Evolutionary conservation across 106 monocot species (phyloP), one percentile per base, ranked within the genome.

Genomic region (Dendrobium officinale): DNA sequence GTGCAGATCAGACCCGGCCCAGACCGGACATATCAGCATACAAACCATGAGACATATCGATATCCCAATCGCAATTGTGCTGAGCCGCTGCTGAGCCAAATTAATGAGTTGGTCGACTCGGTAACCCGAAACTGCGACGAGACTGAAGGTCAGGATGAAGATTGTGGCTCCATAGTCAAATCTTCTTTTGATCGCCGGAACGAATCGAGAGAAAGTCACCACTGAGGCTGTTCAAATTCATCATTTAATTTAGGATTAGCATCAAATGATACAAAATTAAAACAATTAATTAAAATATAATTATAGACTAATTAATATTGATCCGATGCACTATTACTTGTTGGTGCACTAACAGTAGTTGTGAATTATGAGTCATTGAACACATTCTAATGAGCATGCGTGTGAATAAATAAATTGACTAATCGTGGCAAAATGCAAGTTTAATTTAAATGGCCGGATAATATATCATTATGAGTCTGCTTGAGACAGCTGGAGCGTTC

Each of bases 1-100:
- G 74, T 88, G 86, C 10, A 92, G 92, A 33, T 92, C 86, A 31
- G 48, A 77, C 0, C 92, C 92, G 0, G 92, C 88, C 92, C 90
- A 92, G 4, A 90, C 86, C 0, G 92, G 92, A 68, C 64, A 88
- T 19, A 90, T n/a, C 9, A 88, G 48, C 72, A 86, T 44, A 40
- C 84, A 88, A 20, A 80, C 81, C 8, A 59, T 67, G 67, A 88
- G 67, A 80, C 88, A 90, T 20, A 77, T 77, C 26, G 77, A 75
- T 2, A 84, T 86, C 0, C 90, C 90, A 40, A 88, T 83, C 45
- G 81, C 84, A 10, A 92, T 66, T 7, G 92, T 92, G 64, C 81
- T 73, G 18, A 88, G 76, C 55, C 88, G 77, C 55, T 86, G 82
- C 43, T 76, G 79, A 29, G 88, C 87, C 55, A 90, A 26, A 18